Evolutionary conservation across 2,329 filamentous ascomycete species (phyloP).

Genomic region (Septoria linicola): DNA sequence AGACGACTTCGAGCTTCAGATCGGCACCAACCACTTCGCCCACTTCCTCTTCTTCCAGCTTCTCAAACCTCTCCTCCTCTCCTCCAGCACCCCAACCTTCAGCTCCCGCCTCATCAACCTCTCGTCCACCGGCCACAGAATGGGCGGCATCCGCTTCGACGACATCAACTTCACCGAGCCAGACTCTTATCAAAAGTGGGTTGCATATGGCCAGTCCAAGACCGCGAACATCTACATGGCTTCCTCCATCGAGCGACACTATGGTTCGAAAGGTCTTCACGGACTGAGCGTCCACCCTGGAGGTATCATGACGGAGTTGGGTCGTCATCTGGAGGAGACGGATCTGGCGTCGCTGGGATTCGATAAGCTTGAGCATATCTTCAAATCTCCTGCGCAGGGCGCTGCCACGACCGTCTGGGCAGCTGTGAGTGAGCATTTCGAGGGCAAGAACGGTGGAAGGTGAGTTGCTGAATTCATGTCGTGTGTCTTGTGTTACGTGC

Average conservation of each 20-base stretch:
- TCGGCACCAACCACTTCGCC: slow-evolving; percentile 51
- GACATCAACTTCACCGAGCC: slow-evolving; percentile 42
- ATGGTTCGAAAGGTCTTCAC: slow-evolving; percentile 47
- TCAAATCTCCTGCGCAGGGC: slow-evolving; percentile 45
- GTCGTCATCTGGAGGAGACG: slow-evolving; percentile 21
- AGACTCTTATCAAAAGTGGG: slow-evolving; percentile 37
- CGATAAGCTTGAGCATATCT: slow-evolving; percentile 22
- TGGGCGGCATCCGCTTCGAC: slow-evolving; percentile 38
- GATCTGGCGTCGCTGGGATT: slow-evolving; percentile 20
- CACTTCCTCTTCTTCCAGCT: slow-evolving; percentile 57
- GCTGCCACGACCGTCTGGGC: slow-evolving; percentile 52
- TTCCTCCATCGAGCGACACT: slow-evolving; percentile 53
- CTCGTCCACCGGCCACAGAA: slow-evolving; percentile 47
- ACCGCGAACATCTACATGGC: slow-evolving; percentile 54
- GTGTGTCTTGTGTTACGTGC: too few relatives aligned
- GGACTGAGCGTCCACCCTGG: slow-evolving; percentile 50
- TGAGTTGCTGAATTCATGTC: too few relatives aligned
- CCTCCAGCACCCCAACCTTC: slow-evolving; percentile 41
- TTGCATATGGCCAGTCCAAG: slow-evolving; percentile 52
- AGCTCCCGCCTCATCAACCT: slow-evolving; percentile 51
- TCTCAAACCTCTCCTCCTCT: slow-evolving; percentile 48
- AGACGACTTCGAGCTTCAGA: slow-evolving; percentile 46
- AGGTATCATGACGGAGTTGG: slow-evolving; percentile 37
- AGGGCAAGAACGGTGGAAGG: slow-evolving; percentile 48
- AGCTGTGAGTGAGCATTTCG: slow-evolving; percentile 44